Conservation (phyloP, 768 basidiomycete species). For the Nidularia sp. region DNA sequence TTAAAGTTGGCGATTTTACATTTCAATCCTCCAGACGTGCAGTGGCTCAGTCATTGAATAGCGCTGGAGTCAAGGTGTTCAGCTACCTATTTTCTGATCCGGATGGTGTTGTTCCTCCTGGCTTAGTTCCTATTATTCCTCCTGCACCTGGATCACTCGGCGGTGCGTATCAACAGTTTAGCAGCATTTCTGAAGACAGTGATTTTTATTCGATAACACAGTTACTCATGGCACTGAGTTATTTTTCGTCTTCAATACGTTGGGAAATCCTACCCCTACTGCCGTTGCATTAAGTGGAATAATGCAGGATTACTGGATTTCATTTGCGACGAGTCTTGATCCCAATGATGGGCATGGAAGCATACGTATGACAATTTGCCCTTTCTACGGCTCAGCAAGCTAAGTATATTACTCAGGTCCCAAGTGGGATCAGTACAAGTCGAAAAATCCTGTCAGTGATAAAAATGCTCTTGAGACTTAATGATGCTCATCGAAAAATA, state of each 20-base stretch:
- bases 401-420: not conserved
- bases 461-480: not conserved
- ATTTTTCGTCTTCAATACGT: conserved; percentile 6
- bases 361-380: conserved; percentile 1
- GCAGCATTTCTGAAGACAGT: not conserved
- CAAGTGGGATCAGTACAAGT: not conserved
- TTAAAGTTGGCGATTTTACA: conserved; percentile 17
- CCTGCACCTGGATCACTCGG: not conserved
- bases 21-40: conserved; percentile 9
- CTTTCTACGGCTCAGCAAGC: not conserved
- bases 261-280: conserved; percentile 3
- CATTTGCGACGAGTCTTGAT: conserved; percentile 10
- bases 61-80: conserved; percentile 4
- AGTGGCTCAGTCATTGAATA: conserved; percentile 1
- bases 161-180: not conserved
- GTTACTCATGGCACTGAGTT: conserved; percentile 10
- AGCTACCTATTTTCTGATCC: conserved; percentile 12
- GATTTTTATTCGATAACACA: not conserved
- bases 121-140: not conserved
- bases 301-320: conserved; percentile 17
- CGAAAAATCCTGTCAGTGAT: not conserved
- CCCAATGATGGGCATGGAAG: conserved; percentile 12
- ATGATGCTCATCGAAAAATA: not conserved
- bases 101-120: conserved; percentile 4
- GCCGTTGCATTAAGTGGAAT: conserved; percentile 6